These are phyloP conservation scores for Boletus edulis DNA, from an alignment of 768 basidiomycete genomes.

Conservation along the genomic window DNA sequence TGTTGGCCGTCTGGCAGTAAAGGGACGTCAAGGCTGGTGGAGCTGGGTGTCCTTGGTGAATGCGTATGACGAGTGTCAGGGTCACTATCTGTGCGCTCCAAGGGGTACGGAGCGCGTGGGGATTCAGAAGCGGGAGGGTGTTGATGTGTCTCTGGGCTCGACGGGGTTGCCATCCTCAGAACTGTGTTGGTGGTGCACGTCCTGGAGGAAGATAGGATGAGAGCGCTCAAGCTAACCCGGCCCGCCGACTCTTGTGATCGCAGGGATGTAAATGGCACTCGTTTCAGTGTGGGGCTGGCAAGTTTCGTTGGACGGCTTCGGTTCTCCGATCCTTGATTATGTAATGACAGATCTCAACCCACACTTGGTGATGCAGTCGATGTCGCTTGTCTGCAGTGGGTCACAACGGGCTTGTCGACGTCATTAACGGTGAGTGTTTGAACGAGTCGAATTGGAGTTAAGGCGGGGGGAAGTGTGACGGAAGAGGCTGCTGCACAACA, in stretches of 20 bases:
- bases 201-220: neutral
- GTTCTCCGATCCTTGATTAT: slow-evolving; percentile 9
- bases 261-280: neutral
- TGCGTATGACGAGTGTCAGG: neutral
- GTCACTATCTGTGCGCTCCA: slow-evolving; percentile 9
- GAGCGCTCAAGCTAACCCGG: neutral
- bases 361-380: no score
- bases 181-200: slow-evolving; percentile 1
- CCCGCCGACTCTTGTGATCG: neutral
- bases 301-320: slow-evolving; percentile 3
- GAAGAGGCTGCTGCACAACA: no score
- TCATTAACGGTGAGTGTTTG: no score
- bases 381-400: neutral
- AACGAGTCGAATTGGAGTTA: no score
- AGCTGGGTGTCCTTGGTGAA: slow-evolving; percentile 23
- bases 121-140: no score
- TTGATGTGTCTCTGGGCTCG: slow-evolving; percentile 48
- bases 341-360: neutral
- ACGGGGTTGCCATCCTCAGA: slow-evolving; percentile 35
- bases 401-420: no score
- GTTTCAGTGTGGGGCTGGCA: no score
- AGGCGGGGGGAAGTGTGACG: no score
- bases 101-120: no score
- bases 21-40: slow-evolving; percentile 29
- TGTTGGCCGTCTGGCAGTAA: slow-evolving; percentile 26